These are phyloP conservation scores for Ogataea zsoltii DNA, from an alignment of 805 yeast species.

Conservation along the genomic window DNA sequence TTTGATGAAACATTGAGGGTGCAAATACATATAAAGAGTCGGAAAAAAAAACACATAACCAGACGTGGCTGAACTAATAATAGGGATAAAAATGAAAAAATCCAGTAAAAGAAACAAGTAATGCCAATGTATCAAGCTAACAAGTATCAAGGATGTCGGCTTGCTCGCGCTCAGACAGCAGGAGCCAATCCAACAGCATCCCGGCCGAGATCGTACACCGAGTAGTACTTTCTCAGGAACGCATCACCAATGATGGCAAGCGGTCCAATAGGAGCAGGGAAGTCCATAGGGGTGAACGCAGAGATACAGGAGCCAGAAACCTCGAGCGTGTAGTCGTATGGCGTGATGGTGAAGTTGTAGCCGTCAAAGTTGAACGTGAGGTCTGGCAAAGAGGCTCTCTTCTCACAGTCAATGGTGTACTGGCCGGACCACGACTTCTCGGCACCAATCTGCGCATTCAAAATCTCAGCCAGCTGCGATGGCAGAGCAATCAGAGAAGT, in stretches of 20 bases:
- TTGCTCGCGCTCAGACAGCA: constrained; percentile 56
- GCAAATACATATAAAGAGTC: not conserved
- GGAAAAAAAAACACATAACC: constrained; percentile 1
- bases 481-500: constrained; percentile 95
- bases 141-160: too few relatives aligned
- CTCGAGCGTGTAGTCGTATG: constrained; percentile 93
- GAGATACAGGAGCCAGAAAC: constrained; percentile 94
- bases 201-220: constrained; percentile 86
- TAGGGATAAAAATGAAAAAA: too few relatives aligned
- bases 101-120: not conserved
- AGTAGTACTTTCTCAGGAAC: constrained; percentile 92
- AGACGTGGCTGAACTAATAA: too few relatives aligned
- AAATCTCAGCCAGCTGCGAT: constrained; percentile 90
- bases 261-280: constrained; percentile 97
- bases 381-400: constrained; percentile 84
- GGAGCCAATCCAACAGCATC: constrained; percentile 93
- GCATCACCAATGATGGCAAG: constrained; percentile 96
- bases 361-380: constrained; percentile 89
- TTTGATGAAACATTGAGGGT: constrained; percentile 3
- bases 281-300: constrained; percentile 95
- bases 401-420: constrained; percentile 87
- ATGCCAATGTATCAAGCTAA: constrained; percentile 5
- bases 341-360: constrained; percentile 83
- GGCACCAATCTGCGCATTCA: constrained; percentile 96
- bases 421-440: constrained; percentile 97